Evolutionary conservation across 208 protist genomes (phyloP), one percentile per base, ranked within the genome.

Genomic region (Naegleria lovaniensis): DNA sequence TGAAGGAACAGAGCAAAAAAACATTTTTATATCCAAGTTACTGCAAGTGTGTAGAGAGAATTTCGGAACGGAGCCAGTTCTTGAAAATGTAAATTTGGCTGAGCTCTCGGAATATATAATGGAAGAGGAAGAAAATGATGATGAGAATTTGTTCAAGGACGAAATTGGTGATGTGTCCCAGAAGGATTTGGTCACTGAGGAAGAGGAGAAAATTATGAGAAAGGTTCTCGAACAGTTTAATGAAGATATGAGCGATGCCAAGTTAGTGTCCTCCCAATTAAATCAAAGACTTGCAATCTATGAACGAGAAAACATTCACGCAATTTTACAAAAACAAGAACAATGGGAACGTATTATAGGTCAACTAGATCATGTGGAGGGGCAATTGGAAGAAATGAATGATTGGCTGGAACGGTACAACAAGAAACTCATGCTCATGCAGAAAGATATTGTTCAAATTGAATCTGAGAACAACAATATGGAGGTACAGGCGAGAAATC

Each of bases 371-470:
- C 3, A 29, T 6, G 13, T 25, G 0, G 85, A 58, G 38, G n/a
- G 33, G 1, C 13, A 19, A 58, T 58, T 88, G 9, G 25, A 58
- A 4, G 85, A 88, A 16, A 88, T 88, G 85, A 58, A 58, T 19
- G 43, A 51, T n/a, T 88, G 85, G 85, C 9, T 88, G 9, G 85
- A 88, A 25, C 11, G 41, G 58, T 88, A 88, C 19, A 88, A 58
- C 40, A 48, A 58, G n/a, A 88, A 88, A 58, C 36, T 88, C 5
- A 39, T 88, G 43, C 19, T 88, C 6, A 88, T 88, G 85, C 85
- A 88, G 29, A 88, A 88, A 39, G 85, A 88, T 58, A 88, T 88
- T 58, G 85, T 40, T 29, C 85, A 88, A 38, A 88, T 88, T 88
- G 85, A 88, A 58, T 40, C 22, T 33, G 85, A 88, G 33, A 88